Percentiles rank a stretch among this genome's conserved stretches.
These are phyloP conservation scores for Sporisorium scitamineum DNA, from an alignment of 1,284 basidiomycete species.

Conservation along the genomic window DNA sequence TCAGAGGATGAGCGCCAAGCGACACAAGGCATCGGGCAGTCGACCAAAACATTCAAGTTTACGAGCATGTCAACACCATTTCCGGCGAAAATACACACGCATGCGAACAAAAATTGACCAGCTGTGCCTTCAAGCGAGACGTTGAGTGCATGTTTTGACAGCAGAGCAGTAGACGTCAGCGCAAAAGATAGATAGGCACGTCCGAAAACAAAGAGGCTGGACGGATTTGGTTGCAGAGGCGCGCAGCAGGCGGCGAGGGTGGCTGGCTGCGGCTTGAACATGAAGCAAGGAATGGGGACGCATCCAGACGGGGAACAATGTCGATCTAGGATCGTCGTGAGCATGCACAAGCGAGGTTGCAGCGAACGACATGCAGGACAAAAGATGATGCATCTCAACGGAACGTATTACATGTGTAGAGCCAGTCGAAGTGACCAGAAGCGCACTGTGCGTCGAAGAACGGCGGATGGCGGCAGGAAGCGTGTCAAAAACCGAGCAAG, in stretches of 20 bases:
- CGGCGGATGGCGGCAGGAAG: background rate
- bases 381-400: conserved; percentile 35
- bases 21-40: background rate
- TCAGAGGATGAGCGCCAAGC: conserved; percentile 3
- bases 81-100: conserved; percentile 23
- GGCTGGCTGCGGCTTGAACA: background rate
- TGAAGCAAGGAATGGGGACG: conserved; percentile 13
- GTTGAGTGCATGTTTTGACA: conserved; percentile 14
- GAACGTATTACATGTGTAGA: conserved; percentile 9
- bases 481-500: conserved; percentile 2
- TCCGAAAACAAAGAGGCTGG: background rate
- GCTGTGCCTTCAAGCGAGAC: background rate
- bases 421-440: conserved; percentile 3
- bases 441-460: conserved; percentile 14
- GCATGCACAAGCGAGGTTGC: conserved; percentile 23
- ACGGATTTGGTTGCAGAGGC: conserved; percentile 1
- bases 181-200: conserved; percentile 17
- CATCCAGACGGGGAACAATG: background rate
- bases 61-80: conserved; percentile 3
- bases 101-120: background rate
- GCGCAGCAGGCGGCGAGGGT: background rate
- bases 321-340: conserved; percentile 29
- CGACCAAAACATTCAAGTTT: background rate
- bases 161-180: conserved; percentile 6
- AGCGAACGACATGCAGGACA: no score